These are phyloP conservation scores for Trichoderma gracile DNA, from an alignment of 2,329 filamentous ascomycete genomes.

Conservation along the genomic window DNA sequence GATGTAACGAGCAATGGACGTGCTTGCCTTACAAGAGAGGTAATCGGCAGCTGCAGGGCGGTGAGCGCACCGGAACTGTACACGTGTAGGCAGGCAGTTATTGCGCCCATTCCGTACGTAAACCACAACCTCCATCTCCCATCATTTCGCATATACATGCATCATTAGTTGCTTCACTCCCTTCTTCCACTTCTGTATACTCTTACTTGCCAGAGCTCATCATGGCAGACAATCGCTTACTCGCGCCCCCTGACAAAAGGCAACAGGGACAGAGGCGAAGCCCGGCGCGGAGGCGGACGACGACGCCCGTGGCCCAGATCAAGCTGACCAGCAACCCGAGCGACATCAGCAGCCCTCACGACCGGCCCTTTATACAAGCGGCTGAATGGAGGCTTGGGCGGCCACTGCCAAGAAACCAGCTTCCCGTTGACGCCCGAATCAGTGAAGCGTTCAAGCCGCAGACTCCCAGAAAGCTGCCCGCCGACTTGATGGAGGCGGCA, in stretches of 20 bases:
- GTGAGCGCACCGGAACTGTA: not conserved
- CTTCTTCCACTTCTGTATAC: not conserved
- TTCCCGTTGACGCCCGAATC: no score
- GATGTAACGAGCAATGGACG: no score
- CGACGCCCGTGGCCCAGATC: no score
- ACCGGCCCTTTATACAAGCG: not conserved
- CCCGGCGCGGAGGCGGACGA: no score
- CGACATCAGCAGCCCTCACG: fast-evolving
- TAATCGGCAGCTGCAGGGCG: no score
- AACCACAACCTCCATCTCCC: not conserved
- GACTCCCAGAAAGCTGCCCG: no score
- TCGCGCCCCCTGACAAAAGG: no score
- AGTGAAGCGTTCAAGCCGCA: not conserved
- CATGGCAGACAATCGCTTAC: not conserved
- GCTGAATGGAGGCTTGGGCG: not conserved
- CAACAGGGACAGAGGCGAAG: no score
- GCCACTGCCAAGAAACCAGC: not conserved
- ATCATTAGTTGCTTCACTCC: no score
- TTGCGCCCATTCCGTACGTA: not conserved
- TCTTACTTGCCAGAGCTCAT: not conserved
- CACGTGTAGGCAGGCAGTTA: no score
- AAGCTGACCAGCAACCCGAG: no score
- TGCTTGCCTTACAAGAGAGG: not conserved
- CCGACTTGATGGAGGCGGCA: not conserved
- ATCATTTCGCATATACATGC: not conserved